Base-by-base conservation (phyloP, 495 filamentous ascomycete genomes). In the Aspergillus sclerotioniger region DNA sequence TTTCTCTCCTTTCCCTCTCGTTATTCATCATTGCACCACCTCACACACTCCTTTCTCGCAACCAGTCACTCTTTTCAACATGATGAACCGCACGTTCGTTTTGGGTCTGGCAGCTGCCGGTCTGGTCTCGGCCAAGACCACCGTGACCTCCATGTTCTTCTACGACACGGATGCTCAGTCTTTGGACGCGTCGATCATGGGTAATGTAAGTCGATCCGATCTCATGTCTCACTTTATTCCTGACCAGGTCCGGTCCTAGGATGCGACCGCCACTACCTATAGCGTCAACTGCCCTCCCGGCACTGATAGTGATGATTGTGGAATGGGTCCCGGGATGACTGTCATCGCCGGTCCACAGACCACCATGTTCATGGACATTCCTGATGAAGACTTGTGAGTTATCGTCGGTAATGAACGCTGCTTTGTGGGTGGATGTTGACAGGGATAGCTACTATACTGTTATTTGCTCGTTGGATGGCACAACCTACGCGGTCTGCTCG, bases 161-260 rank as follows among this genome's bases (percentile, higher is more conserved):
- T 69, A 63, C 41, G 60, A 62, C 15, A 51, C 67, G 31, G 75
- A 79, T 58, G 25, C 57, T 4, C 70, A 77, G 55, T 53, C 65
- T 0, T 51, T 80, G 54, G 67, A 58, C 16, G 78, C 68, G 13
- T 80, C 77, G 0, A 67, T 82, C 53, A 53, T 80, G 35, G 67
- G 60, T 13, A 54, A 65, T 54, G 71, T 76, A 39, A 51, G 73
- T 51, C n/a, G 21, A 13, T 17, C 17, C 17, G 17, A 1, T 7
- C 31, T 3, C 46, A 6, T 15, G 37, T 45, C 16, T 20, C 12
- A 44, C 48, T 21, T 10, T 8, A 56, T 32, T n/a, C 57, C 53
- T 58, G 35, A 60, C 39, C 3, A 35, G 3, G 3, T 28, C 3
- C 33, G 3, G 3, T 28, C 3, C 33, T 55, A 75, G 64, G 62